phyloP scores from a whole-genome alignment of 352 stramenopile genomes.

The Globisporangium paddicum region DNA sequence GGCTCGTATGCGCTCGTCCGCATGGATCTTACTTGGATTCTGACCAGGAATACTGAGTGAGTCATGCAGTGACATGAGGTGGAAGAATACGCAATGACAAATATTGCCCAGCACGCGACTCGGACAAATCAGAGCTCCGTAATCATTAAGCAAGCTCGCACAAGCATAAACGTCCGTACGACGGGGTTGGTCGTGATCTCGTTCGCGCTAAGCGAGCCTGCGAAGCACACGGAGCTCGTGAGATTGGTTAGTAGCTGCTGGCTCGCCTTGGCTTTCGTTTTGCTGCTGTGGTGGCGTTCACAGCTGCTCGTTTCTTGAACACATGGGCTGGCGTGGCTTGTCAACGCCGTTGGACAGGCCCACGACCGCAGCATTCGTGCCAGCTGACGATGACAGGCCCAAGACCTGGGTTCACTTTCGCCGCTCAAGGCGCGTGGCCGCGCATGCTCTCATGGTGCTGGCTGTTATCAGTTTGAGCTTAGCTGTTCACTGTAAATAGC shows the following conservation, averaged over 20 bases:
- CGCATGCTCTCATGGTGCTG: too few species aligned
- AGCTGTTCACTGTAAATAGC: slow-evolving; percentile 43
- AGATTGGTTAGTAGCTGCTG: slow-evolving; percentile 92
- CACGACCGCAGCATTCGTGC: slow-evolving; percentile 4
- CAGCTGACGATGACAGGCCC: slow-evolving; percentile 7
- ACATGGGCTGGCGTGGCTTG: not conserved
- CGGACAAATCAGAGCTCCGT: too few species aligned
- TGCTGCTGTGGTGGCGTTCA: not conserved
- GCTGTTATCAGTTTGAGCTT: slow-evolving; percentile 36
- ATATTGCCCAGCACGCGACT: too few species aligned
- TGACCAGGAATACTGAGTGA: slow-evolving; percentile 48
- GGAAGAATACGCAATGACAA: too few species aligned
- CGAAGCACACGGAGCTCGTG: slow-evolving; percentile 98
- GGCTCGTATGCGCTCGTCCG: slow-evolving; percentile 83
- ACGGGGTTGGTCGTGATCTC: slow-evolving; percentile 99
- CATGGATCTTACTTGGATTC: slow-evolving; percentile 79
- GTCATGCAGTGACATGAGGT: not conserved
- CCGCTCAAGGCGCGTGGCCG: too few species aligned
- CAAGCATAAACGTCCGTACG: not conserved
- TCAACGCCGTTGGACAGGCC: slow-evolving; percentile 40
- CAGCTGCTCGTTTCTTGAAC: slow-evolving; percentile 16
- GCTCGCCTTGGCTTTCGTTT: slow-evolving; percentile 11
- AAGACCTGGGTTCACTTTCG: slow-evolving; percentile 8
- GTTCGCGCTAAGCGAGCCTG: slow-evolving; percentile 98
- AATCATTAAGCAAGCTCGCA: not conserved